Conservation (phyloP, 1,284 basidiomycete species). For the Macrocybe sp. region DNA sequence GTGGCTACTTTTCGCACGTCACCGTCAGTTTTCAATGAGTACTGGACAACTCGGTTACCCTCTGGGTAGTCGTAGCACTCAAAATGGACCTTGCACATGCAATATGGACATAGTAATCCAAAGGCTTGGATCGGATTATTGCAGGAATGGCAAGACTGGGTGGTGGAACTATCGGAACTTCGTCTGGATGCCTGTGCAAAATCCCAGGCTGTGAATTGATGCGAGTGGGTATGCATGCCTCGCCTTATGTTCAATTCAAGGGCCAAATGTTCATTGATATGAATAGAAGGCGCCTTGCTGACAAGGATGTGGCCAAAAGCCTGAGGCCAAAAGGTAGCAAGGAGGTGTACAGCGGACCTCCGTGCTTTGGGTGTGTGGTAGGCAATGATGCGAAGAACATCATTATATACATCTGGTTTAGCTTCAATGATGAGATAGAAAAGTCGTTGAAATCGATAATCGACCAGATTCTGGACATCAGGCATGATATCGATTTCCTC, state of each 20-base stretch:
- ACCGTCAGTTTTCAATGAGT: constrained; percentile 38
- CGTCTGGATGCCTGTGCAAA: constrained; percentile 33
- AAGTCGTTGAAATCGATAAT: constrained; percentile 54
- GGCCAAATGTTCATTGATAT: too few species aligned
- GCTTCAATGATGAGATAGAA: constrained; percentile 51
- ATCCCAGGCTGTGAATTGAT: constrained; percentile 68
- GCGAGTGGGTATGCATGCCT: constrained; percentile 35
- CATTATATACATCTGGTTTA: constrained; percentile 66
- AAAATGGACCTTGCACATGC: constrained; percentile 61
- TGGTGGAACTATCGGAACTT: constrained; percentile 30
- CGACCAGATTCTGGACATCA: constrained; percentile 24
- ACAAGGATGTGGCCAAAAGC: constrained; percentile 61
- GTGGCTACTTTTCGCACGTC: constrained; percentile 52
- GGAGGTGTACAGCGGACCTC: constrained; percentile 46
- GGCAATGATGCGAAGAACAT: constrained; percentile 66
- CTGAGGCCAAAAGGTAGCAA: constrained; percentile 63
- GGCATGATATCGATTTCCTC: constrained; percentile 43
- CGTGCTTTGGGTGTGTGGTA: constrained; percentile 56
- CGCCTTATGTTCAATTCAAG: background rate
- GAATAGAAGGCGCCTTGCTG: constrained; percentile 36
- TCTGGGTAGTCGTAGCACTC: constrained; percentile 70
- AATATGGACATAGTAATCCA: constrained; percentile 61
- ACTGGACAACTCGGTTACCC: constrained; percentile 53
- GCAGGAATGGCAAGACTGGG: constrained; percentile 52
- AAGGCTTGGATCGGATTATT: constrained; percentile 46